These are phyloP conservation scores for Sarocladiaceae sp. DNA, from an alignment of 2,329 filamentous ascomycete genomes.

Conservation along the genomic window DNA sequence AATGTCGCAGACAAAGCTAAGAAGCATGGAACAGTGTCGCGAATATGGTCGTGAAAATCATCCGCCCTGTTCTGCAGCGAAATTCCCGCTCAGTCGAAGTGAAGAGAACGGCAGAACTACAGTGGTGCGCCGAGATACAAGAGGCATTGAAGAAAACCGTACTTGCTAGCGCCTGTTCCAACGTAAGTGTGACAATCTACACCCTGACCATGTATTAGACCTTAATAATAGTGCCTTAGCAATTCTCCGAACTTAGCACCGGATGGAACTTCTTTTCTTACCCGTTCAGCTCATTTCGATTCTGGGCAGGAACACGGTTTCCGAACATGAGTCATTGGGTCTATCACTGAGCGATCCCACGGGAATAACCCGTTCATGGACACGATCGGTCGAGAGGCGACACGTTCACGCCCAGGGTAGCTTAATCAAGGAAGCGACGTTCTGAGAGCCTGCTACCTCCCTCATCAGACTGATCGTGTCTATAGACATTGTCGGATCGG, in stretches of 20 bases:
- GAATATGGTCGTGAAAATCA: conserved; percentile 14
- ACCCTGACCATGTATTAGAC: not conserved
- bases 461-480: not conserved
- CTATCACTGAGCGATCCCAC: not conserved
- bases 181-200: conserved; percentile 2
- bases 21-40: conserved; percentile 8
- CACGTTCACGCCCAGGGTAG: not conserved
- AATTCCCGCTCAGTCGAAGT: not conserved
- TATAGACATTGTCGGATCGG: too few relatives aligned
- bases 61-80: not conserved
- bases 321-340: not conserved
- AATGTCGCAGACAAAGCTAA: conserved; percentile 22
- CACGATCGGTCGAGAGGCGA: not conserved
- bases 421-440: not conserved
- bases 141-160: conserved; percentile 14
- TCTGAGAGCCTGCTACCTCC: not conserved
- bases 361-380: not conserved
- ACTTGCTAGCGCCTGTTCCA: conserved; percentile 16
- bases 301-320: not conserved
- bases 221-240: not conserved
- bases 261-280: not conserved
- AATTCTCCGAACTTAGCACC: not conserved
- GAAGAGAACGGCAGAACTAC: conserved; percentile 13
- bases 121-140: conserved; percentile 15
- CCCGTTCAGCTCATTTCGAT: not conserved